Evolutionary conservation across 768 basidiomycete species (phyloP), one percentile per base, ranked within the genome.

Genomic region (Hebeloma cylindrosporum): DNA sequence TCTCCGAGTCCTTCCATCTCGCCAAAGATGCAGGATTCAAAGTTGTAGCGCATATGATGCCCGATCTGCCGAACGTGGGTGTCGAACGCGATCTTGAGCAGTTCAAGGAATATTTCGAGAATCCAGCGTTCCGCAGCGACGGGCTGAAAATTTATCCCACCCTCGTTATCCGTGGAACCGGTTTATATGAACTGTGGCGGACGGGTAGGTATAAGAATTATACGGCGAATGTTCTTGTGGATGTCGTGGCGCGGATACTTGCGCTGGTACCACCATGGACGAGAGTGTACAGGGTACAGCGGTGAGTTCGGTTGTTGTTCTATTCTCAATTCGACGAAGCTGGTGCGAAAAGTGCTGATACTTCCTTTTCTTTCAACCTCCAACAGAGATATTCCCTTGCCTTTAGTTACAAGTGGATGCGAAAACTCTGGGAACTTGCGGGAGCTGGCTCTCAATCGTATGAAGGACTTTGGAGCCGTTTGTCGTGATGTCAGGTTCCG

Each of bases 41-140:
- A 68, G 94, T 99, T 43, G 96, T 99, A 21, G 94, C 94, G 14
- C 96, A 99, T 63, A 98, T 98, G 96, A 99, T 99, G 94, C 93
- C 94, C 10, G 95, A 99, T 64, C 78, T 98, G 7, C 95, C 95
- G 7, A 99, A 99, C 62, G 91, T 98, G 45, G 96, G 96, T 25
- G 78, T 95, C 47, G 96, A 98, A 70, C 82, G 96, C 45, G 96
- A 99, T 66, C 79, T 99, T 35, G 93, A 93, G 59, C 96, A 98
- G 60, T 99, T 99, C 78, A 94, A 96, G 63, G 96, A 98, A 63
- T 99, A 93, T 65, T 99, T 99, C 57, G 96, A 99, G 70, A 98
- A 96, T 60, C 96, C 96, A 8, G 89, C 89, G 0, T 99, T 97
- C 71, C 75, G 96, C 50, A 93, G 92, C 39, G 96, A 99, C 60